phyloP scores from a whole-genome alignment of 495 filamentous ascomycete species.

The Melanomma pulvis-pyrius region DNA sequence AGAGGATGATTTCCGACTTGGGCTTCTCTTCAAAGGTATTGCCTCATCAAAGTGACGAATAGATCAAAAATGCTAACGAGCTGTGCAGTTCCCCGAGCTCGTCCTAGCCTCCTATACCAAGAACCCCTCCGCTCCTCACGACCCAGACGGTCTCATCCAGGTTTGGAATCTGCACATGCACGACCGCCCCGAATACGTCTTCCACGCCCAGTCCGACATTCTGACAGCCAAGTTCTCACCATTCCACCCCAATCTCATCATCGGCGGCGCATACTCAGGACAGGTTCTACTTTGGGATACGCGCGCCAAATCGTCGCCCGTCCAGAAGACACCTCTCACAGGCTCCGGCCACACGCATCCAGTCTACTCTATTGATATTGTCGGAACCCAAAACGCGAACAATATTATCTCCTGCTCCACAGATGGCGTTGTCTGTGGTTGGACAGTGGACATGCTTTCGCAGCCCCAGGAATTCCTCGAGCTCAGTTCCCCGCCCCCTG shows the following conservation, averaged over 20 bases:
- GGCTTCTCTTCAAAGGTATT: constrained; percentile 87
- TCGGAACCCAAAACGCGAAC: constrained; percentile 97
- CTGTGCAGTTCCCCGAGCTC: constrained; percentile 78
- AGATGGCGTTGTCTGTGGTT: constrained; percentile 93
- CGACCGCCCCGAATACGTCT: constrained; percentile 91
- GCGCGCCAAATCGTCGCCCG: constrained; percentile 74
- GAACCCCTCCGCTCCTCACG: constrained; percentile 91
- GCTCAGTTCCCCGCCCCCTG: constrained; percentile 78
- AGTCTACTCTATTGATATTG: constrained; percentile 91
- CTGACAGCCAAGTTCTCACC: constrained; percentile 95
- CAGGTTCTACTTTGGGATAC: constrained; percentile 99
- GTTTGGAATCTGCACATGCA: constrained; percentile 97
- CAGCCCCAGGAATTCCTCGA: constrained; percentile 92
- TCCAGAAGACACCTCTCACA: constrained; percentile 94
- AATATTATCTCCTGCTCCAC: constrained; percentile 96
- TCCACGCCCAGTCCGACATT: constrained; percentile 95
- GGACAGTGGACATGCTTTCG: constrained; percentile 95
- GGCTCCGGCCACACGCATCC: constrained; percentile 93
- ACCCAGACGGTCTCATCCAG: constrained; percentile 91
- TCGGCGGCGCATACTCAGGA: constrained; percentile 92
- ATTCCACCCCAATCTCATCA: constrained; percentile 92
- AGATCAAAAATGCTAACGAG: constrained; percentile 12
- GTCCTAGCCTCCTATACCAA: constrained; percentile 94
- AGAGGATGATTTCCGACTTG: constrained; percentile 90
- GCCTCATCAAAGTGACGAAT: not conserved